Conservation (phyloP, 208 protist species). For the Borovskyia barvae region DNA sequence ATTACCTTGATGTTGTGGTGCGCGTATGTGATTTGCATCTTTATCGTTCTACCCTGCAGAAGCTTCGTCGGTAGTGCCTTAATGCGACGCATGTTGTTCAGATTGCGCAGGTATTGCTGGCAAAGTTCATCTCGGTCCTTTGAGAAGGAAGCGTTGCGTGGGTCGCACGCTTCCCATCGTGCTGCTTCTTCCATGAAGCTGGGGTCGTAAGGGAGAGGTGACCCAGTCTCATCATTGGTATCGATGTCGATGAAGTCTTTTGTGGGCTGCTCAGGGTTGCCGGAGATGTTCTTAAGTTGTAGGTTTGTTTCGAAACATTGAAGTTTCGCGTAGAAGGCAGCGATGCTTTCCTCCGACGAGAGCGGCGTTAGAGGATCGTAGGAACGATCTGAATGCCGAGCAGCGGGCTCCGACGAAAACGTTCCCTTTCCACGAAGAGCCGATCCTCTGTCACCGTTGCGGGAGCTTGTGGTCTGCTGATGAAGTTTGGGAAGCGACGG, state of each 20-base stretch:
- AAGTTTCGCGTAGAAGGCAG: slow-evolving; percentile 19
- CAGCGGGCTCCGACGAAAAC: no score
- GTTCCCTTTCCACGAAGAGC: no score
- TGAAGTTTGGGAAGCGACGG: not conserved
- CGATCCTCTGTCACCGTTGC: no score
- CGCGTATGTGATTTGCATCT: slow-evolving; percentile 70
- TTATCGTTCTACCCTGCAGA: slow-evolving; percentile 74
- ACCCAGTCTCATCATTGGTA: slow-evolving; percentile 30
- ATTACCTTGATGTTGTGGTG: slow-evolving; percentile 75
- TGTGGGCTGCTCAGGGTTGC: slow-evolving; percentile 61
- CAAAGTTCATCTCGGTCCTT: slow-evolving; percentile 53
- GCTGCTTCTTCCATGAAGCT: slow-evolving; percentile 12
- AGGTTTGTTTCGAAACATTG: slow-evolving; percentile 36
- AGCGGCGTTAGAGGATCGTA: slow-evolving; percentile 9
- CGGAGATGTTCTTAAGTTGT: slow-evolving; percentile 26
- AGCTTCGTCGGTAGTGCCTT: slow-evolving; percentile 67
- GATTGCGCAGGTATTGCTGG: slow-evolving; percentile 63
- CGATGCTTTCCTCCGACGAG: slow-evolving; percentile 11
- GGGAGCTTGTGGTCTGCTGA: not conserved
- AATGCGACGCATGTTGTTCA: slow-evolving; percentile 79
- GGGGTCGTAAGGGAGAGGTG: slow-evolving; percentile 51
- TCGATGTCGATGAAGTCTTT: slow-evolving; percentile 62
- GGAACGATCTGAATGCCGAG: no score
- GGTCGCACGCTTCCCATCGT: slow-evolving; percentile 63
- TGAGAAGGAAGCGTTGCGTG: slow-evolving; percentile 65